These are phyloP conservation scores for Plenodomus tracheiphilus DNA, from an alignment of 2,329 filamentous ascomycete species.

Conservation along the genomic window DNA sequence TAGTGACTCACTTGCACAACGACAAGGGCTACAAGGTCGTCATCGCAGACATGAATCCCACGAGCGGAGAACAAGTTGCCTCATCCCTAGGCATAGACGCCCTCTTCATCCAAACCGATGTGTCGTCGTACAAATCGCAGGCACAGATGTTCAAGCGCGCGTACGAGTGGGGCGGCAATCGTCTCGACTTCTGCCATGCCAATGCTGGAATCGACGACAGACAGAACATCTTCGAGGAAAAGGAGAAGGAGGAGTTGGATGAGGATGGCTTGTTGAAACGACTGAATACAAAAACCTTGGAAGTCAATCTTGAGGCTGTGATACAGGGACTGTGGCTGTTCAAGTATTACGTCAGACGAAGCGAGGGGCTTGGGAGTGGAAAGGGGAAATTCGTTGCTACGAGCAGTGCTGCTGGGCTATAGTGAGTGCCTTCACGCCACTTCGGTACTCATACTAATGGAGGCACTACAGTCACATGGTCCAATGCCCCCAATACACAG, in stretches of 20 bases:
- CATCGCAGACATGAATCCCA: conserved; percentile 50
- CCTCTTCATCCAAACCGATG: conserved; percentile 46
- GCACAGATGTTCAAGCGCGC: conserved; percentile 45
- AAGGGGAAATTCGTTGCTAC: conserved; percentile 47
- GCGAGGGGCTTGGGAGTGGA: conserved; percentile 39
- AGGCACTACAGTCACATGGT: conserved; percentile 22
- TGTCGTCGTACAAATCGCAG: conserved; percentile 46
- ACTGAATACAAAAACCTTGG: conserved; percentile 44
- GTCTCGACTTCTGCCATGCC: conserved; percentile 49
- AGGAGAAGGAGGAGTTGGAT: conserved; percentile 34
- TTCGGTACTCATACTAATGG: neutral
- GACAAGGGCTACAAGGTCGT: conserved; percentile 46
- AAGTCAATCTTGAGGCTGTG: conserved; percentile 48
- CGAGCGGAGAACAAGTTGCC: conserved; percentile 30
- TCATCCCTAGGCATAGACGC: conserved; percentile 30
- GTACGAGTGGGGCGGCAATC: conserved; percentile 48
- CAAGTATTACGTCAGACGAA: conserved; percentile 48
- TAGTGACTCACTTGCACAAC: conserved; percentile 47
- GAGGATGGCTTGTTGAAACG: conserved; percentile 42
- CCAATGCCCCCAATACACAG: conserved; percentile 47
- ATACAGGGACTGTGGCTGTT: conserved; percentile 50
- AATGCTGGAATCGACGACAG: conserved; percentile 50
- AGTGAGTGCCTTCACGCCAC: conserved; percentile 23
- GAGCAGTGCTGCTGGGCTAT: conserved; percentile 43
- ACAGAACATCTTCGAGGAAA: conserved; percentile 42